A percentile compares a stretch with the other conserved stretches of the same genome.
Evolutionary conservation across 768 basidiomycete species (phyloP).

Genomic region (Lactarius sp.): DNA sequence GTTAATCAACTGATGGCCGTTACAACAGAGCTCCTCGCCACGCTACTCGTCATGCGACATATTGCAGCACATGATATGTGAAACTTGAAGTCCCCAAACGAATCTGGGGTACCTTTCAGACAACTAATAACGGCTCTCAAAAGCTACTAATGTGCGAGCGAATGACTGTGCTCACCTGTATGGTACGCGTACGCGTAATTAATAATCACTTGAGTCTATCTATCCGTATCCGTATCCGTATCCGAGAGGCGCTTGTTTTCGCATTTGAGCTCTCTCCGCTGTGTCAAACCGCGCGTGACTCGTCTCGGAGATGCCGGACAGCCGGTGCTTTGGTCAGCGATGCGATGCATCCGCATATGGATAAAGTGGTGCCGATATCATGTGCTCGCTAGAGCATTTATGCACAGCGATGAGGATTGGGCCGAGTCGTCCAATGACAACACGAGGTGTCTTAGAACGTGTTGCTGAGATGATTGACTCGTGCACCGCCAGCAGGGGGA

Average conservation of each 20-base stretch:
- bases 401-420: neutral
- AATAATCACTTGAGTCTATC: neutral
- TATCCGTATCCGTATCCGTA: no score
- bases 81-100: neutral
- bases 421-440: neutral
- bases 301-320: neutral
- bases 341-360: neutral
- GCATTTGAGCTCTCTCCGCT: neutral
- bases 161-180: neutral
- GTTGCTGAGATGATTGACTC: neutral
- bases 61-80: constrained; percentile 46
- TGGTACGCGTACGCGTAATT: neutral
- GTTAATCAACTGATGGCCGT: neutral
- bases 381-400: neutral
- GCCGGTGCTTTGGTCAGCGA: neutral
- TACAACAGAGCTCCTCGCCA: constrained; percentile 51
- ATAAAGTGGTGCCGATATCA: neutral
- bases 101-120: neutral
- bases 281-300: neutral
- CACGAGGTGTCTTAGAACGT: neutral
- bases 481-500: neutral
- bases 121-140: neutral
- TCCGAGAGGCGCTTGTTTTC: neutral
- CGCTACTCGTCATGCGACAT: constrained; percentile 60
- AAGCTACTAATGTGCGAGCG: neutral